phyloP scores from a whole-genome alignment of 2,329 filamentous ascomycete species.

The Alternaria solani region DNA sequence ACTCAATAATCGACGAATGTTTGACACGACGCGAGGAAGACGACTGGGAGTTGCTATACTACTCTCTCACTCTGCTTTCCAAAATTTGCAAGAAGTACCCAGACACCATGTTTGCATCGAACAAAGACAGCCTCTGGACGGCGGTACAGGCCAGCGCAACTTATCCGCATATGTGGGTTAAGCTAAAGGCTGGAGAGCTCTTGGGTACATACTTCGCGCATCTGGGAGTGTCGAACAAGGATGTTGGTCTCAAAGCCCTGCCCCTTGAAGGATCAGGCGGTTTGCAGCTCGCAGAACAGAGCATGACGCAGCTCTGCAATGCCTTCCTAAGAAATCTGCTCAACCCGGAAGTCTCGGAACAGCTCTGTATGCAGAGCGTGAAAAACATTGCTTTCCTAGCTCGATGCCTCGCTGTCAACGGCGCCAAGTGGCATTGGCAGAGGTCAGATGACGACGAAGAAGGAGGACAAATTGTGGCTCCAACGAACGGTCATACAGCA shows the following conservation, averaged over 20 bases:
- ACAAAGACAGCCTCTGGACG: constrained; percentile 73
- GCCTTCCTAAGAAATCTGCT: constrained; percentile 68
- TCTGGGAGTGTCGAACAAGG: constrained; percentile 71
- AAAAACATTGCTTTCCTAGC: constrained; percentile 86
- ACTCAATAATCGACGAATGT: constrained; percentile 62
- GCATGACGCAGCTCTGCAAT: constrained; percentile 68
- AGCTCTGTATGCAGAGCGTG: constrained; percentile 78
- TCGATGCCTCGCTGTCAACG: constrained; percentile 68
- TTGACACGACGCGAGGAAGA: constrained; percentile 60
- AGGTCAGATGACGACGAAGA: constrained; percentile 55
- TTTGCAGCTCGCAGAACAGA: constrained; percentile 69
- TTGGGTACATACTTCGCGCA: constrained; percentile 81
- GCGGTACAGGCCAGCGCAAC: constrained; percentile 73
- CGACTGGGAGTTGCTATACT: constrained; percentile 77
- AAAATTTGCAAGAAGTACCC: constrained; percentile 74
- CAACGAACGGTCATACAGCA: constrained; percentile 30
- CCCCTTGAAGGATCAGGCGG: constrained; percentile 75
- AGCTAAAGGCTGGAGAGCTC: constrained; percentile 77
- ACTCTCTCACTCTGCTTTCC: constrained; percentile 72
- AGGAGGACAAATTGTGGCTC: constrained; percentile 55
- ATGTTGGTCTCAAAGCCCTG: constrained; percentile 61
- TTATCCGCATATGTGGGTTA: constrained; percentile 76
- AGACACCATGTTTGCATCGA: constrained; percentile 66
- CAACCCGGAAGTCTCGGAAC: constrained; percentile 71
- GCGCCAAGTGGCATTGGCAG: constrained; percentile 56